phyloP scores from a whole-genome alignment of 306 rosid species.

The Pyrus communis region DNA sequence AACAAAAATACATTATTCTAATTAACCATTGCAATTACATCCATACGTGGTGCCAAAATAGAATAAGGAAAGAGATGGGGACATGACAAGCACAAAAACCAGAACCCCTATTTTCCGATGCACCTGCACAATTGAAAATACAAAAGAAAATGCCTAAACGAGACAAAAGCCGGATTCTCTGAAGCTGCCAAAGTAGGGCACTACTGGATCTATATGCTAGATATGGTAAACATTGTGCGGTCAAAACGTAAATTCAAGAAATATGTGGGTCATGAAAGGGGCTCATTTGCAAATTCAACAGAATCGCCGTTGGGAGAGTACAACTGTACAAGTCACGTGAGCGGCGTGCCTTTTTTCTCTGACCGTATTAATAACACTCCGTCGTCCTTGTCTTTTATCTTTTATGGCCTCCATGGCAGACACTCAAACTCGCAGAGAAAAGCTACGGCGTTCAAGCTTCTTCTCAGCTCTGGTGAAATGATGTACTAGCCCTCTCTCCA shows the following conservation, averaged over 20 bases:
- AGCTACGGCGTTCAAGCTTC: conserved; percentile 17
- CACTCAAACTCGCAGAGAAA: not conserved
- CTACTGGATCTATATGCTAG: not conserved
- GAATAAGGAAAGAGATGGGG: not conserved
- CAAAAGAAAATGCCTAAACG: not conserved
- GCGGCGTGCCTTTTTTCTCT: conserved; percentile 46
- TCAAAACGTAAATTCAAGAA: not conserved
- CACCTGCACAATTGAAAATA: not conserved
- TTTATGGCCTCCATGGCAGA: conserved; percentile 10
- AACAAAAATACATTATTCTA: not conserved
- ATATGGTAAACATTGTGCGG: not conserved
- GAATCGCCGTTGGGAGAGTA: conserved; percentile 25
- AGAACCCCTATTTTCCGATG: not conserved
- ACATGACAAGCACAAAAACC: not conserved
- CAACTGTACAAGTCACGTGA: conserved; percentile 61
- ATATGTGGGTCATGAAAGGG: not conserved
- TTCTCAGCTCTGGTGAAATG: not conserved
- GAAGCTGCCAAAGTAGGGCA: not conserved
- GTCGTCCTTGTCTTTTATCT: conserved; percentile 1
- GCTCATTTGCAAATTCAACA: not conserved
- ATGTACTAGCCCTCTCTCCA: not conserved
- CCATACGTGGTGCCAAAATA: conserved; percentile 22
- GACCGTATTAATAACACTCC: conserved; percentile 27
- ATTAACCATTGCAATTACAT: not conserved
- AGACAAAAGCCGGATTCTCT: conserved; percentile 33